These are phyloP conservation scores for Purpureocillium lavendulum DNA, from an alignment of 2,329 filamentous ascomycete species.

Conservation along the genomic window DNA sequence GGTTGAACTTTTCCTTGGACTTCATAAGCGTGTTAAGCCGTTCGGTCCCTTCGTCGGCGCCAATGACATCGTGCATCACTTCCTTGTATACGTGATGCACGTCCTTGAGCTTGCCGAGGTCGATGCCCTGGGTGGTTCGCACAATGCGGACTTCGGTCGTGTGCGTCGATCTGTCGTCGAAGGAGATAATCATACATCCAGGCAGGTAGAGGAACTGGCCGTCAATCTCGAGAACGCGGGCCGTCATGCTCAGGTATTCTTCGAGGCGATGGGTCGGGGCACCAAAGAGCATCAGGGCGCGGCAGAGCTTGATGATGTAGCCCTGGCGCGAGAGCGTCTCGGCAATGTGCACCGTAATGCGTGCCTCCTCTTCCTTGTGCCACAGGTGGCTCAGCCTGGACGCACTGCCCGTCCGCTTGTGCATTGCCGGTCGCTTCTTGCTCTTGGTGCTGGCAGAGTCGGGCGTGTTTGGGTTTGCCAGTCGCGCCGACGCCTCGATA, in stretches of 20 bases:
- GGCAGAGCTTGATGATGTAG: slow-evolving; percentile 77
- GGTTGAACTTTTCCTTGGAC: slow-evolving; percentile 45
- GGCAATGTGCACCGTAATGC: slow-evolving; percentile 45
- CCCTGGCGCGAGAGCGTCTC: slow-evolving; percentile 68
- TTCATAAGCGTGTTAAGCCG: slow-evolving; percentile 46
- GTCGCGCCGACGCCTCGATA: slow-evolving; percentile 33
- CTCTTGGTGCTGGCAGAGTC: slow-evolving; percentile 8
- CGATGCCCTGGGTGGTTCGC: slow-evolving; percentile 46
- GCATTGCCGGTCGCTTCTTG: slow-evolving; percentile 23
- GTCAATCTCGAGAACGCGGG: slow-evolving; percentile 75
- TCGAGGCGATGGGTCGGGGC: slow-evolving; percentile 86
- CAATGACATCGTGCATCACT: slow-evolving; percentile 51
- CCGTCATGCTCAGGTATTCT: slow-evolving; percentile 81
- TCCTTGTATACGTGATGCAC: slow-evolving; percentile 57
- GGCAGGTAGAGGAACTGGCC: slow-evolving; percentile 85
- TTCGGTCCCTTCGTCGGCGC: slow-evolving; percentile 47
- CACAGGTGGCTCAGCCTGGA: slow-evolving; percentile 28
- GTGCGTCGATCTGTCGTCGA: slow-evolving; percentile 61
- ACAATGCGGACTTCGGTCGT: slow-evolving; percentile 61
- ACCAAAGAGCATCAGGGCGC: slow-evolving; percentile 77
- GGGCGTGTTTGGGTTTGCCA: slow-evolving; percentile 11
- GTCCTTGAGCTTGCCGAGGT: slow-evolving; percentile 53
- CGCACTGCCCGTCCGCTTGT: slow-evolving; percentile 27
- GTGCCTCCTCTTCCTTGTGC: slow-evolving; percentile 32
- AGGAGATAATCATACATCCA: slow-evolving; percentile 87